A percentile compares a stretch with the other conserved stretches of the same genome.
Evolutionary conservation across 768 basidiomycete species (phyloP).

Genomic region (Nidularia pulvinata): DNA sequence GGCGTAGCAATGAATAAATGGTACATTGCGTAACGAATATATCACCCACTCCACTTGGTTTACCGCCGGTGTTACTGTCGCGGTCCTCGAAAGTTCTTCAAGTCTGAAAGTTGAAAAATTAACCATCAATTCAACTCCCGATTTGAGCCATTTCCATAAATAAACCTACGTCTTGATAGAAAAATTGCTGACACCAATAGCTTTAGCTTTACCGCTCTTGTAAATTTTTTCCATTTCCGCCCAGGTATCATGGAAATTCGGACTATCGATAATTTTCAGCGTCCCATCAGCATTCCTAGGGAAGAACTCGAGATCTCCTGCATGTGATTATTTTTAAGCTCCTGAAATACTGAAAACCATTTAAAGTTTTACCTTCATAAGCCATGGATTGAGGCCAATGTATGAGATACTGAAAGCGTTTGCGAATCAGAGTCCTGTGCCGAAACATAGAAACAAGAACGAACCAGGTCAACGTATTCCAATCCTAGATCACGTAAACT

Average conservation of each 20-base stretch:
- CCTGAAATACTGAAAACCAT: background rate
- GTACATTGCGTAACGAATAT: too few species aligned
- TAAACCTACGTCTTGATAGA: conserved; percentile 1
- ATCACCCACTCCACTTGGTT: background rate
- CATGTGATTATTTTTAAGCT: background rate
- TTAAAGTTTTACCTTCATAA: background rate
- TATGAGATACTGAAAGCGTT: background rate
- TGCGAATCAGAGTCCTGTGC: background rate
- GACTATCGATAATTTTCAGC: background rate
- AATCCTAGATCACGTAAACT: background rate
- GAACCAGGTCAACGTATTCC: background rate
- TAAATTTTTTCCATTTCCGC: background rate
- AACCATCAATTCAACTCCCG: too few species aligned
- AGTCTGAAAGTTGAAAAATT: background rate
- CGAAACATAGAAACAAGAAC: background rate
- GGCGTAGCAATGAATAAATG: too few species aligned
- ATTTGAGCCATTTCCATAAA: background rate
- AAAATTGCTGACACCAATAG: background rate
- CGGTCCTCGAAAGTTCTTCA: background rate
- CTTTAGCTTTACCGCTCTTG: background rate
- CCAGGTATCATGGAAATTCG: background rate
- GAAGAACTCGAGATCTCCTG: background rate
- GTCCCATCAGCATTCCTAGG: background rate
- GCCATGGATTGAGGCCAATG: background rate
- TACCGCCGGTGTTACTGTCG: background rate